Base-by-base conservation (phyloP, 331 rosid genomes). In the Phaseolus coccineus region DNA sequence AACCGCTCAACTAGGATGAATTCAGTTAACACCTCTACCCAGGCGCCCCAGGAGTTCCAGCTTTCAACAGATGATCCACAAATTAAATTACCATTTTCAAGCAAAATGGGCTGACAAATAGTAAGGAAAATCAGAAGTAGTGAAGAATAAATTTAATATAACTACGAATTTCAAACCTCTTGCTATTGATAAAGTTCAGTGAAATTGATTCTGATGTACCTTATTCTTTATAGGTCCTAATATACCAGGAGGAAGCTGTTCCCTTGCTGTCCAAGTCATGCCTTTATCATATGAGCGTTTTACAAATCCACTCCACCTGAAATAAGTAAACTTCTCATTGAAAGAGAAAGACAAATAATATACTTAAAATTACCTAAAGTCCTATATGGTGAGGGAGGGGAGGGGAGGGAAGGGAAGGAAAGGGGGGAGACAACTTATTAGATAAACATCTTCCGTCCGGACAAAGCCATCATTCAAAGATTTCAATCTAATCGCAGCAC, bases 41-140 rank as follows among this genome's bases (percentile, higher is more conserved):
- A 94, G 71, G 98, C 85, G 0, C 98, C 98, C 98, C 98, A 92
- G 42, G 98, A 94, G 86, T 88, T 92, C 97, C 98, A 94, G 84
- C 97, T 94, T 86, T 94, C 96, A 51, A 94, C 98, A 1, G 98
- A 94, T 71, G 98, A 94, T 87, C 98, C 98, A 66, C 98, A 94
- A 70, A 94, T 82, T 79, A 94, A 77, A 58, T 42, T 79, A 77
- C 85, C 94, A 82, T 92, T 89, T 70, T 88, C 94, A 72, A 94
- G 86, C 91, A 94, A 76, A 88, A 94, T 89, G 33, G 98, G 98
- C 98, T 94, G 92, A 73, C 76, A 77, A 56, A 77, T 19, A 73
- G 56, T 22, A 76, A 68, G 27, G 52, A 69, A 70, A 71, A 40
- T 50, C 64, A 71, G 31, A 28, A 28, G 51, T 66, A n/a, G 63